phyloP scores from a whole-genome alignment of 345 rosid species.

The Stellera chamaejasme region DNA sequence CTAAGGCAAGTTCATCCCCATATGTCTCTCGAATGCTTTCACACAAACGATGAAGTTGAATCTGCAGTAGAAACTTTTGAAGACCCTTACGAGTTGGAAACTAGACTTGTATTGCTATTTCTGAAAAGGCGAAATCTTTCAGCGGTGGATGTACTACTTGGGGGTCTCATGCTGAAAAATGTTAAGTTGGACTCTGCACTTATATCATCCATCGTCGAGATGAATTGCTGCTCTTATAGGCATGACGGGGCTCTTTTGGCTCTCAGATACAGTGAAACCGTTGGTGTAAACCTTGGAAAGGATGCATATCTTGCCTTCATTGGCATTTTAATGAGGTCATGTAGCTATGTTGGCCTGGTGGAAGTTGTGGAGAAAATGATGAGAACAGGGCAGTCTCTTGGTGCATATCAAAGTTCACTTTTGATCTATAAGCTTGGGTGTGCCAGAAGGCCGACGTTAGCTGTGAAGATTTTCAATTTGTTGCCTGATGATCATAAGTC shows the following conservation, averaged over 20 bases:
- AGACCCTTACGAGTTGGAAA: constrained; percentile 28
- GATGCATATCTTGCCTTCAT: constrained; percentile 47
- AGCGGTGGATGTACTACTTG: constrained; percentile 48
- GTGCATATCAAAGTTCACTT: constrained; percentile 50
- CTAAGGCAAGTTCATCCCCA: constrained; percentile 68
- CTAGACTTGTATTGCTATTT: constrained; percentile 36
- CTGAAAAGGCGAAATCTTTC: constrained; percentile 56
- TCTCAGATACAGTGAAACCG: constrained; percentile 43
- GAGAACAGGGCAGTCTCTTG: constrained; percentile 44
- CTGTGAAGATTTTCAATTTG: constrained; percentile 49
- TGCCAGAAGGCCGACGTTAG: constrained; percentile 62
- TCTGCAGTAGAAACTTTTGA: constrained; percentile 8
- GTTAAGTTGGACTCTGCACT: constrained; percentile 31
- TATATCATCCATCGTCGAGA: constrained; percentile 43
- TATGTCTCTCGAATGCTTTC: constrained; percentile 27
- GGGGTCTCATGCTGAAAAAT: constrained; percentile 29
- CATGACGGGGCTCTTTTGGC: constrained; percentile 52
- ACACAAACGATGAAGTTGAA: constrained; percentile 14
- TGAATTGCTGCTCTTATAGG: constrained; percentile 33
- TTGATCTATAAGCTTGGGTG: constrained; percentile 60
- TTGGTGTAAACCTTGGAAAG: constrained; percentile 44
- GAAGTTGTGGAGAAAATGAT: constrained; percentile 48
- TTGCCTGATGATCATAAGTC: constrained; percentile 54
- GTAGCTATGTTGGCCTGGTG: constrained; percentile 30
- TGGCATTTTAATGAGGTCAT: constrained; percentile 44